These are phyloP conservation scores for Aspergillus sp. DNA, from an alignment of 2,329 filamentous ascomycete species.

Conservation along the genomic window DNA sequence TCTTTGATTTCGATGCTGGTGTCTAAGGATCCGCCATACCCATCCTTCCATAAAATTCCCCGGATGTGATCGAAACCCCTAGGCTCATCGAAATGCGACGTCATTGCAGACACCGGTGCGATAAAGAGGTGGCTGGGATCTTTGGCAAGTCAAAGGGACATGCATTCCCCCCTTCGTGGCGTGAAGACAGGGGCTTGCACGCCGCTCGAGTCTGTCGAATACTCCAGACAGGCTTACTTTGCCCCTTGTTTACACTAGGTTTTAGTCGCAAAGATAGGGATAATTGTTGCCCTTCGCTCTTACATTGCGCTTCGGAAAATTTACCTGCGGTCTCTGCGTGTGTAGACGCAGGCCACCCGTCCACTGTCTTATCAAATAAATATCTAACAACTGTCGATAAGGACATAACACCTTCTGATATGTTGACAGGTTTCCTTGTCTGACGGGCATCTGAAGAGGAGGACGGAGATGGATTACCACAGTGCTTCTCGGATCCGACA, in stretches of 20 bases:
- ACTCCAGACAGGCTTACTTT: not conserved
- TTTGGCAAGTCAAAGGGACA: not conserved
- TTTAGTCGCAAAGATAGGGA: not conserved
- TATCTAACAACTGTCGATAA: not conserved
- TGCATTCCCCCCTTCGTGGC: slow-evolving; percentile 8
- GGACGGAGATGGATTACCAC: too few relatives aligned
- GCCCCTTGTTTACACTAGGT: not conserved
- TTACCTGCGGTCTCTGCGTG: too few relatives aligned
- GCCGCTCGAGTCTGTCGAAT: not conserved
- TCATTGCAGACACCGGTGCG: not conserved
- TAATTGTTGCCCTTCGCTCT: not conserved
- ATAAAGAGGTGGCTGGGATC: not conserved
- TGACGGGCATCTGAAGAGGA: not conserved
- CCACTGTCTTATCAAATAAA: not conserved
- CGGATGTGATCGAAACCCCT: not conserved
- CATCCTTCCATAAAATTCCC: not conserved
- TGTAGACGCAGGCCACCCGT: not conserved
- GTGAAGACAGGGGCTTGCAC: not conserved
- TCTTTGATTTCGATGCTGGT: too few relatives aligned
- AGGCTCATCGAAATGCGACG: not conserved
- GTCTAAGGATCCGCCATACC: not conserved
- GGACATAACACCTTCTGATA: not conserved
- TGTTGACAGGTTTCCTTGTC: not conserved
- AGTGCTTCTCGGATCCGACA: not conserved
- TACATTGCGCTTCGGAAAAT: too few relatives aligned